phyloP scores from a whole-genome alignment of 441 rosid species.

The Arabidopsis hybrid region DNA sequence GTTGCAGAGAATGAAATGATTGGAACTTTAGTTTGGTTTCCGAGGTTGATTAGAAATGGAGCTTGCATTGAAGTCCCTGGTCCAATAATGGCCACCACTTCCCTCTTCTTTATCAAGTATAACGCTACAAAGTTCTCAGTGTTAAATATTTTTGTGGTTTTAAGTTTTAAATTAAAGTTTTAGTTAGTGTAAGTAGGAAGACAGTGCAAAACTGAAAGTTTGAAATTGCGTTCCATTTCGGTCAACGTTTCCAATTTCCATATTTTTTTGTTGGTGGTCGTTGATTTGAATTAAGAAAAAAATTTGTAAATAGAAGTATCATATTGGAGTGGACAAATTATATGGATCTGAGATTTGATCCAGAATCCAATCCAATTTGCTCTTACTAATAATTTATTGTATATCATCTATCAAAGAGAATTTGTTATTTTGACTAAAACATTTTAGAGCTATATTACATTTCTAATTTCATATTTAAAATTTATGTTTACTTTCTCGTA shows the following conservation, averaged over 20 bases:
- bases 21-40: slow-evolving; percentile 64
- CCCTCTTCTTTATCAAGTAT: slow-evolving; percentile 59
- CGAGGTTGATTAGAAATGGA: slow-evolving; percentile 58
- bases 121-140: slow-evolving; percentile 43
- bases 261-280: neutral
- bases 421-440: no score
- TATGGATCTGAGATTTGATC: no score
- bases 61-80: slow-evolving; percentile 62
- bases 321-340: no score
- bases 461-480: neutral
- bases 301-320: no score
- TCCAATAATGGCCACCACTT: slow-evolving; percentile 69
- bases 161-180: no score
- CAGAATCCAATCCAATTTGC: no score
- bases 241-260: neutral
- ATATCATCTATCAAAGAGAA: no score
- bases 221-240: neutral
- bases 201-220: neutral
- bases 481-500: neutral
- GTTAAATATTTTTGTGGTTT: neutral
- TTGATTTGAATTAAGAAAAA: no score
- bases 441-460: no score
- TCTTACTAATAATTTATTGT: no score
- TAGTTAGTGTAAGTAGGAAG: neutral
- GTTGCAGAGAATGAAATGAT: slow-evolving; percentile 74